Base-by-base conservation (phyloP, 2,329 filamentous ascomycete genomes). In the Sporothrix sp. region DNA sequence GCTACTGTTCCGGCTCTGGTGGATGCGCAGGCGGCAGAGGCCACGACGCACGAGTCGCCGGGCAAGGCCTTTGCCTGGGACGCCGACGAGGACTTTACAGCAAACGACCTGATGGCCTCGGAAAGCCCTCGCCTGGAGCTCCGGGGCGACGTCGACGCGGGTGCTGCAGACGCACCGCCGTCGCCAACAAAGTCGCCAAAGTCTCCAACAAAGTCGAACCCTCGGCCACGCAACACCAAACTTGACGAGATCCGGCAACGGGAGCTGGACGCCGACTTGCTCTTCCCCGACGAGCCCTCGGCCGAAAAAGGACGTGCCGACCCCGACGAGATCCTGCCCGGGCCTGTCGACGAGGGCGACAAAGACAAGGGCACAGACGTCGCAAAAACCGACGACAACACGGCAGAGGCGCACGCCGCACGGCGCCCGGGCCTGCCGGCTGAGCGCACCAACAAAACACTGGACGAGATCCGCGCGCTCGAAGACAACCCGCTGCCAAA, bases 61-160 rank as follows among this genome's bases (percentile, higher is more conserved):
- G 70, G 73, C 47, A 77, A 74, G 61, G 74, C 70, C 56, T 75
- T 71, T 51, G 72, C 70, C 7, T 81, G 76, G 76, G 66, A 79
- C 51, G 62, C 78, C 7, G 76, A 80, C 30, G 70, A 72, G 5
- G 77, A 81, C 50, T 79, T 81, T 56, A 79, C 77, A 1, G 76
- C 71, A 10, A 69, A 71, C 37, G 76, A 79, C 52, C 53, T 79
- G 35, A 75, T 79, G 52, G 59, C 75, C 30, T 80, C 77, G 0
- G 68, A 74, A 55, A 80, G 76, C 54, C 76, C 76, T n/a, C 71
- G 47, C 65, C 61, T 25, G 62, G 70, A 20, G 62, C 57, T 39
- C 68, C 66, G 48, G 62, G 60, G 35, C 63, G 62, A 40, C 28
- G 32, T 16, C 4, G 21, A 27, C 9, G 21, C n/a, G n/a, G n/a